Evolutionary conservation across 805 yeast genomes (phyloP).

Genomic region (Ogataea pini): DNA sequence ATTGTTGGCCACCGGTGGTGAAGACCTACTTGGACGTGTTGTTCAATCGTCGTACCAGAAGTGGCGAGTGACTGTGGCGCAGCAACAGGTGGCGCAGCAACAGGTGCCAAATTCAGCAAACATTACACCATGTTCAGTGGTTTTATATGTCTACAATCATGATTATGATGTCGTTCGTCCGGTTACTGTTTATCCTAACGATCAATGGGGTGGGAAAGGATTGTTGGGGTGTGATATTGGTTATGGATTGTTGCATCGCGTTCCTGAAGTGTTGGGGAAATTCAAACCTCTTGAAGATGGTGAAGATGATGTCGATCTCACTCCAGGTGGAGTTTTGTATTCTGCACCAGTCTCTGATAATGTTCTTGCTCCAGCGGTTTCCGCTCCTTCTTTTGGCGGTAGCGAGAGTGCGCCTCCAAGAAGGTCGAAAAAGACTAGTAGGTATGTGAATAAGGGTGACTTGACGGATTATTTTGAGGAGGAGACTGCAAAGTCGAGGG

Average conservation of each 20-base stretch:
- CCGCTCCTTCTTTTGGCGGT: slow-evolving; percentile 27
- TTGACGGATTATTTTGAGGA: slow-evolving; percentile 42
- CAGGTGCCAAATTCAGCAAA: slow-evolving; percentile 6
- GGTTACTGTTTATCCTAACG: slow-evolving; percentile 72
- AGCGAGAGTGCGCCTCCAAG: slow-evolving; percentile 11
- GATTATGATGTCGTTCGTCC: slow-evolving; percentile 86
- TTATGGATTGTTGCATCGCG: slow-evolving; percentile 75
- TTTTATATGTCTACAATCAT: slow-evolving; percentile 80
- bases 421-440: slow-evolving; percentile 18
- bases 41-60: slow-evolving; percentile 53
- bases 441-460: slow-evolving; percentile 25
- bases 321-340: slow-evolving; percentile 30
- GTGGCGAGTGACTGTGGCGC: slow-evolving; percentile 18
- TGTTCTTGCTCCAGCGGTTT: slow-evolving; percentile 23
- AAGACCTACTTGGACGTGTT: slow-evolving; percentile 69
- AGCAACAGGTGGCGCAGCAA: slow-evolving; percentile 9
- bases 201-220: slow-evolving; percentile 82
- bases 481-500: slow-evolving; percentile 43
- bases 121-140: slow-evolving; percentile 38
- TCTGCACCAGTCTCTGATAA: slow-evolving; percentile 16
- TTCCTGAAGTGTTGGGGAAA: slow-evolving; percentile 64
- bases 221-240: slow-evolving; percentile 94
- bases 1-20: slow-evolving; percentile 82
- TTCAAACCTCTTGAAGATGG: slow-evolving; percentile 28
- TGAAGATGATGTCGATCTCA: slow-evolving; percentile 22